Base-by-base conservation (phyloP, 345 rosid species). In the Hibiscus trionum region DNA sequence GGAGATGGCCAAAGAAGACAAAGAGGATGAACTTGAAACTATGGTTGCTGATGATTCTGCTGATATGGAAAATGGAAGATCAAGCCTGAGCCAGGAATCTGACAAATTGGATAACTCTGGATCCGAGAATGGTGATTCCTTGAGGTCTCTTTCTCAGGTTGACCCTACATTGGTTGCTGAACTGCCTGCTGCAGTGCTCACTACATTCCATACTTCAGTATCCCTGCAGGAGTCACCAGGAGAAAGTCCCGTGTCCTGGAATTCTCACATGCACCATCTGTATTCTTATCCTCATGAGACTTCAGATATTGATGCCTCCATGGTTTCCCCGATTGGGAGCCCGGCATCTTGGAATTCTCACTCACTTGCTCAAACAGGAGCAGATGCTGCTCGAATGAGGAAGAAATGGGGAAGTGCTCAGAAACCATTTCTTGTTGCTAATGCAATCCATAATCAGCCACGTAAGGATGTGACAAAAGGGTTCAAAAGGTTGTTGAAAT, bases 331-430 rank as follows among this genome's bases (percentile, higher is more conserved):
- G 57, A 80, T 86, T 33, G 98, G 94, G 71, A 91, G 96, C 80
- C 92, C 93, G 78, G 88, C 97, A 62, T 92, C 81, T 55, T 87
- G 96, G 98, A 96, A 87, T 80, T 83, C 93, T 66, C 91, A 92
- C 73, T 79, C 94, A 64, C 85, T 86, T 72, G 73, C 74, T 71
- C 93, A 86, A 73, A 82, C 91, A 65, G 96, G 93, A 50, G 82
- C 75, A 52, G 95, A 96, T 84, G 88, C 93, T 61, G 87, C 88
- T 83, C 87, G 91, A 66, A 96, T 90, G 91, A 86, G 97, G 84
- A 96, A 96, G 88, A 96, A 96, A 78, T 91, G 98, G 97, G 99
- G 97, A 69, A 90, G 88, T 78, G 93, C 95, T 46, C 98, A 90
- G 86, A 96, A 90, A 72, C 96, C 91, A 26, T 61, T 84, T 52